Conservation (phyloP, 805 yeast species). For the Cephaloascus fragrans region DNA sequence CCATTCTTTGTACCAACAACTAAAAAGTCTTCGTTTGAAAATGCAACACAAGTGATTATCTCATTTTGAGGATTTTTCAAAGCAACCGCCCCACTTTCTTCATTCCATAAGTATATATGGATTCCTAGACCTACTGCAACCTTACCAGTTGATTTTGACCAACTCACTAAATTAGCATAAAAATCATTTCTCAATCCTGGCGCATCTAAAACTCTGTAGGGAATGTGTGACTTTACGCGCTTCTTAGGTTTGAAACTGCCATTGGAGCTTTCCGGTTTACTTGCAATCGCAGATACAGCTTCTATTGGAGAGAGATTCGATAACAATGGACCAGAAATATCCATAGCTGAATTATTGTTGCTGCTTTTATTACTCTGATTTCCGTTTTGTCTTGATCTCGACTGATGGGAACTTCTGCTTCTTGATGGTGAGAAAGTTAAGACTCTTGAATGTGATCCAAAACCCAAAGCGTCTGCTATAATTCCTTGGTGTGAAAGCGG, state of each 20-base stretch:
- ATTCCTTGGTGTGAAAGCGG: conserved; percentile 21
- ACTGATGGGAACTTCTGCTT: not conserved
- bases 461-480: conserved; percentile 43
- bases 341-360: conserved; percentile 4
- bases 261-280: conserved; percentile 1
- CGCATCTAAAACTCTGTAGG: conserved; percentile 52
- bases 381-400: conserved; percentile 5
- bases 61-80: conserved; percentile 26
- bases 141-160: conserved; percentile 44
- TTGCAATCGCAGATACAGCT: conserved; percentile 5
- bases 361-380: not conserved
- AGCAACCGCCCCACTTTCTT: conserved; percentile 33
- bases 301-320: conserved; percentile 6
- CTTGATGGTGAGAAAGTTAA: conserved; percentile 16
- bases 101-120: conserved; percentile 56
- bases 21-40: conserved; percentile 36
- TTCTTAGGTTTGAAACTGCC: not conserved
- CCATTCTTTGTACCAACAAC: conserved; percentile 56
- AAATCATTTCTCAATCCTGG: conserved; percentile 69
- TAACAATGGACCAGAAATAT: conserved; percentile 9
- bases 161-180: conserved; percentile 64
- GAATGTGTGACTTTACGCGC: conserved; percentile 23
- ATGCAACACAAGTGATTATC: conserved; percentile 47
- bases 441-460: conserved; percentile 29
- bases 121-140: conserved; percentile 61